Evolutionary conservation across 2,329 filamentous ascomycete genomes (phyloP).

Genomic region (Curvularia sp.): DNA sequence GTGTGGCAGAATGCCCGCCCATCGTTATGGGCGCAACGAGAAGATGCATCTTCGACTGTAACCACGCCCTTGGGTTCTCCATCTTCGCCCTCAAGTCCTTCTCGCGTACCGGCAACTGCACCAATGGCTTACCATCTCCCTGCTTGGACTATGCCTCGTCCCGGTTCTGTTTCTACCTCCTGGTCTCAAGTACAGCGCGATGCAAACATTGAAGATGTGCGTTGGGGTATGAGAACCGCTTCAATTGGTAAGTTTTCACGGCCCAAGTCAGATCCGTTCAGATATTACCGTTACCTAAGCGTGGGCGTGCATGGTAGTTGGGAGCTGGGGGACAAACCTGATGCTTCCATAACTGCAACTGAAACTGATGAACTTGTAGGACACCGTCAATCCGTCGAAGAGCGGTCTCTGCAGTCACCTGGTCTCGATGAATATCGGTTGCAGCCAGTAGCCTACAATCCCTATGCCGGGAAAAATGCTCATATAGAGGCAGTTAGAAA

Average conservation of each 20-base stretch:
- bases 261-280: neutral
- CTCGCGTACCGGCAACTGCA: neutral
- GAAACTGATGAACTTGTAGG: neutral
- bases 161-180: neutral
- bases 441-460: neutral
- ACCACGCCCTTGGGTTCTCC: conserved; percentile 28
- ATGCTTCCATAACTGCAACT: neutral
- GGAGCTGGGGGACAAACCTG: too few species aligned
- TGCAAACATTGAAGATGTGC: neutral
- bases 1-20: conserved; percentile 26
- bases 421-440: neutral
- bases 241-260: neutral
- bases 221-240: neutral
- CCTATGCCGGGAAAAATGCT: neutral
- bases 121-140: neutral
- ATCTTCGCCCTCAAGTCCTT: neutral
- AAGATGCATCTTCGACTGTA: neutral
- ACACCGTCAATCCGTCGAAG: neutral
- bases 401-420: neutral
- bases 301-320: neutral
- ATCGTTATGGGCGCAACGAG: conserved; percentile 11
- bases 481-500: neutral
- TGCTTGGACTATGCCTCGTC: too few species aligned
- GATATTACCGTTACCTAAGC: too few species aligned
- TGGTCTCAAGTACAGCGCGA: conserved; percentile 9